Evolutionary conservation across 1,284 basidiomycete genomes (phyloP), one percentile per base, ranked within the genome.

Genomic region (Cerioporus squamosus): DNA sequence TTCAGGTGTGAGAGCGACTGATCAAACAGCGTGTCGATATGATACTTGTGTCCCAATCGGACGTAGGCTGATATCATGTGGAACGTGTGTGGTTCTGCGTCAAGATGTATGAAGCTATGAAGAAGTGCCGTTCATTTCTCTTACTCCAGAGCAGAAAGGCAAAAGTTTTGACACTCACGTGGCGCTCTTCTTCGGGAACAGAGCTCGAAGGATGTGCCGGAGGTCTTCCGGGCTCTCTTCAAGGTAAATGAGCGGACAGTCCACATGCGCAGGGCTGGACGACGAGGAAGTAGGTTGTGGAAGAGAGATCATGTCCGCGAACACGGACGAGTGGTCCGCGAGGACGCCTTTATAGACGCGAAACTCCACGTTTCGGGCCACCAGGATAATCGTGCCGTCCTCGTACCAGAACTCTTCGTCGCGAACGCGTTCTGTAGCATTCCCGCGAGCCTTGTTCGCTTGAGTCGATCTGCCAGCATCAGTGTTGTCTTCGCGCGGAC

Each of bases 371-470:
- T 31, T 33, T 15, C 52, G 47, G 1, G 66, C 60, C 6, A 62
- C 26, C 3, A 70, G 53, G 12, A 68, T 45, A 12, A 69, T 43
- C 26, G 57, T 67, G 4, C 68, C 68, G 45, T 69, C 68, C 18
- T 58, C 48, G 24, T 39, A 59, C 66, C 66, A 68, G n/a, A 68
- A 43, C 24, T 60, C 53, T 40, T 44, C 38, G 20, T 60, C 58
- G 33, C 33, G 33, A 15, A 36, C 33, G 15, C 12, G 15, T 14
- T 17, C 33, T 5, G 12, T 15, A 5, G 10, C 33, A 4, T 36
- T 12, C 12, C 12, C 5, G 33, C 33, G 15, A 2, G 33, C 15
- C 33, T 36, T 36, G 12, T 36, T 36, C 4, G 33, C 15, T 17
- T 36, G 33, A 36, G 33, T 12, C 33, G 10, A 12, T 7, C 29